Base-by-base conservation (phyloP, 169 alveolate genomes). In the Cryptosporidium baileyi region DNA sequence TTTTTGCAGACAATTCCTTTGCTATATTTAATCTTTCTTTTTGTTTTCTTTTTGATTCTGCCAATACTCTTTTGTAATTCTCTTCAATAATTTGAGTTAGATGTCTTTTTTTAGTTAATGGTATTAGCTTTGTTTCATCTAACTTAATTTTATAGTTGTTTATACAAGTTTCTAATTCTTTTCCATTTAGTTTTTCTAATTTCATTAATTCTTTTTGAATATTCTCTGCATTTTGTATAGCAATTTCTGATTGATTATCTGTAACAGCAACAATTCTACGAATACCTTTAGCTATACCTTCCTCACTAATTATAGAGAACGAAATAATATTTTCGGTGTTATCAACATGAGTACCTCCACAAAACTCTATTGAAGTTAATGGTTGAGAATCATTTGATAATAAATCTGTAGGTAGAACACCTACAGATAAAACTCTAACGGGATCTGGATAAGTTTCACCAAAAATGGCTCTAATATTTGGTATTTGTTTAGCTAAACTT, bases 271-370 rank as follows among this genome's bases (percentile, higher is more conserved):
- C 94, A 34, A 95, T 82, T 36, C 98, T 89, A 24, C 97, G 89
- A 40, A 94, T 91, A 22, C 98, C 98, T 89, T 94, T 93, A 22
- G 96, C 95, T 26, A 95, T 92, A 67, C 96, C 94, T 88, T 95
- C 98, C 82, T 95, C 98, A 32, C 94, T 89, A 32, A 79, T 17
- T 22, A 81, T 59, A 44, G 62, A 32, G 30, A 88, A 60, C 28
- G 89, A 60, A 4, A 26, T 51, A 32, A 93, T 89, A 24, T 90
- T 91, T 8, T 88, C 80, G 11, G 97, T 92, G 65, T 92, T 94
- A 57, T 91, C 90, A 60, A 95, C 91, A 65, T 95, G 98, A 22
- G 98, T 95, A 11, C 98, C 98, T 28, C 98, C 98, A 82, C 98
- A 95, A 38, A 95, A 91, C 67, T 95, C 98, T 22, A 93, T 91